phyloP scores from a whole-genome alignment of 495 filamentous ascomycete genomes.

The Trichocladium antarcticum region DNA sequence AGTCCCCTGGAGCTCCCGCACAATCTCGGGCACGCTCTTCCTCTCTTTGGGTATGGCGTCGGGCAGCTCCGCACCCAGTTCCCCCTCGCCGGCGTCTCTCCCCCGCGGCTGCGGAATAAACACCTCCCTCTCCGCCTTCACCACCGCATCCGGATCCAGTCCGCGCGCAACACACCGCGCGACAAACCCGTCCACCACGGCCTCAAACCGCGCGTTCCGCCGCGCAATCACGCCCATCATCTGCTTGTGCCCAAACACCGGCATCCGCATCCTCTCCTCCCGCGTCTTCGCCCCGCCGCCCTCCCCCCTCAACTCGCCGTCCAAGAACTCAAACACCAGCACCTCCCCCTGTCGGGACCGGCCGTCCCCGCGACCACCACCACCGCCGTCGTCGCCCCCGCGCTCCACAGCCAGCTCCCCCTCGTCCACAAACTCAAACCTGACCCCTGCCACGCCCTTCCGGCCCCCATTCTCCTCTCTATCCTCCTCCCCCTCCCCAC shows the following conservation, averaged over 20 bases:
- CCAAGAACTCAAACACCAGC: slow-evolving; percentile 82
- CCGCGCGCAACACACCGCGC: slow-evolving; percentile 55
- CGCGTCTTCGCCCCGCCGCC: slow-evolving; percentile 54
- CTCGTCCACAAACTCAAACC: slow-evolving; percentile 73
- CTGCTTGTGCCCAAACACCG: slow-evolving; percentile 84
- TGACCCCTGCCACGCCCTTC: slow-evolving; percentile 47
- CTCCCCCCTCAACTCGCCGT: slow-evolving; percentile 80
- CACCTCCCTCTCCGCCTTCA: slow-evolving; percentile 44
- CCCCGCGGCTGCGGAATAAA: slow-evolving; percentile 36
- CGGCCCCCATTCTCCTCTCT: neutral
- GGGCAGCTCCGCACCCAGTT: slow-evolving; percentile 36
- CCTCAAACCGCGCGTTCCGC: slow-evolving; percentile 72
- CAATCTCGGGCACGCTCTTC: slow-evolving; percentile 71
- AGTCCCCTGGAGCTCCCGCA: slow-evolving; percentile 67
- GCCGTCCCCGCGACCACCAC: slow-evolving; percentile 30
- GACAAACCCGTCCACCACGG: slow-evolving; percentile 67
- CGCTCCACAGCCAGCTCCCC: slow-evolving; percentile 32
- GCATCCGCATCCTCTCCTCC: slow-evolving; percentile 77
- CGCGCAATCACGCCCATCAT: slow-evolving; percentile 87
- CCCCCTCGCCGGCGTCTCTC: slow-evolving; percentile 11
- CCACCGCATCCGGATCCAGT: slow-evolving; percentile 54
- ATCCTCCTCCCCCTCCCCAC: neutral
- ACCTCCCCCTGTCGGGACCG: no score
- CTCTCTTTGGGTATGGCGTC: slow-evolving; percentile 70
- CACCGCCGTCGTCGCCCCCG: slow-evolving; percentile 33